Evolutionary conservation across 2,329 filamentous ascomycete species (phyloP), one percentile per base, ranked within the genome.

Genomic region (Coniella vitis): DNA sequence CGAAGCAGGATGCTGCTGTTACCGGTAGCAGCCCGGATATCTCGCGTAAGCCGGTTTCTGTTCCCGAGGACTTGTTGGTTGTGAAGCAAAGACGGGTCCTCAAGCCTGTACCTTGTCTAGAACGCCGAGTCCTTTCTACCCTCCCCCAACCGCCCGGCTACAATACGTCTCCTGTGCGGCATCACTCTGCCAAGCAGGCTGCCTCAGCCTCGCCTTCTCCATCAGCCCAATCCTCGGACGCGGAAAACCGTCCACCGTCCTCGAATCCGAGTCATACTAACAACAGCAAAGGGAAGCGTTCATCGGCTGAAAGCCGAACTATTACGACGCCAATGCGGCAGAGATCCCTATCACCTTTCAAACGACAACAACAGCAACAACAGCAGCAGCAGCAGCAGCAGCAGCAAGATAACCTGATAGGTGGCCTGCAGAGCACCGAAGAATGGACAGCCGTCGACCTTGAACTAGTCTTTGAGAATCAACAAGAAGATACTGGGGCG

Each of bases 361-460:
- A 48, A n/a, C n/a, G n/a, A n/a, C n/a, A n/a, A n/a, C n/a, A n/a
- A n/a, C n/a, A n/a, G n/a, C n/a, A n/a, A n/a, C n/a, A n/a, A n/a
- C n/a, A n/a, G n/a, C n/a, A n/a, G n/a, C n/a, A n/a, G n/a, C n/a
- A n/a, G n/a, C n/a, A n/a, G n/a, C n/a, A n/a, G 25, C 25, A 29
- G 34, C 48, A 51, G 38, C 72, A 75, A 29, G 36, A 31, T 16
- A 81, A 81, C 57, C 62, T 72, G 51, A 71, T 82, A 36, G 68
- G 69, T 3, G 72, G 75, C 1, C 72, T 83, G 17, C 70, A 83
- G 41, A 79, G 75, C 57, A 76, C 71, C 3, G 67, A 70, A 7
- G 69, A 82, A 0, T 97, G 91, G 91, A 76, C 74, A 4, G 73
- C 86, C 0, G 74, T 86, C 2, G 87, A 95, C 57, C 72, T 95